Conservation (phyloP, 805 yeast genomes). For the Henningerozyma blattae region DNA sequence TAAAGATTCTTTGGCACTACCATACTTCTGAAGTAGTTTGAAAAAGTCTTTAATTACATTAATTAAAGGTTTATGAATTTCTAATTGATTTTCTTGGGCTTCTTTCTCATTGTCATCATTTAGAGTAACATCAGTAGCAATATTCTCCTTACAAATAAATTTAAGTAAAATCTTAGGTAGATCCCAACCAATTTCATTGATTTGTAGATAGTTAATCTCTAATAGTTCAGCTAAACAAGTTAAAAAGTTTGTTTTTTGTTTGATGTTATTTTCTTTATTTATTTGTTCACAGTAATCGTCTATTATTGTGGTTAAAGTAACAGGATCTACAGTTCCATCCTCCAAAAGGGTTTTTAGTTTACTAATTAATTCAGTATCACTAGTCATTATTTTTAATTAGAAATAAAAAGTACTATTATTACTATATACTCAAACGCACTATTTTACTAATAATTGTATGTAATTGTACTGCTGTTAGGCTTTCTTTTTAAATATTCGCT, state of each 20-base stretch:
- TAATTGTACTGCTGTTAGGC: too few relatives aligned
- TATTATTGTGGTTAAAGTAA: conserved; percentile 20
- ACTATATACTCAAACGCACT: too few relatives aligned
- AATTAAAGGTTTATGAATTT: too few relatives aligned
- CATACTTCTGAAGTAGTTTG: conserved; percentile 24
- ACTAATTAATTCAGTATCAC: too few relatives aligned
- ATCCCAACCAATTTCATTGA: conserved; percentile 82
- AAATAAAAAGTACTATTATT: too few relatives aligned
- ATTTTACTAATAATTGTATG: too few relatives aligned
- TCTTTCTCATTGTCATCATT: too few relatives aligned
- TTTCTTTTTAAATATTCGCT: too few relatives aligned
- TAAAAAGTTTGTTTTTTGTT: conserved; percentile 39
- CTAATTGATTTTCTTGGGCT: too few relatives aligned
- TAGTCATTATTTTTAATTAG: too few relatives aligned
- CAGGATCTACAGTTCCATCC: conserved; percentile 14
- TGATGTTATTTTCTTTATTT: conserved; percentile 10
- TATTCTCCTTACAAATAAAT: conserved; percentile 31
- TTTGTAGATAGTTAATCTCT: conserved; percentile 33
- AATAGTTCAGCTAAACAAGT: conserved; percentile 33
- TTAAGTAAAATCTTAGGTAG: conserved; percentile 53
- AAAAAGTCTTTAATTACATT: not conserved
- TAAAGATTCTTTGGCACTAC: conserved; percentile 75
- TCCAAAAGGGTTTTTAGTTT: conserved; percentile 20
- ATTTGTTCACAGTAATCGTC: conserved; percentile 17
- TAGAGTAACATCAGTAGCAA: too few relatives aligned